These are phyloP conservation scores for Tolypocladium tundrense DNA, from an alignment of 2,329 filamentous ascomycete species.

Conservation along the genomic window DNA sequence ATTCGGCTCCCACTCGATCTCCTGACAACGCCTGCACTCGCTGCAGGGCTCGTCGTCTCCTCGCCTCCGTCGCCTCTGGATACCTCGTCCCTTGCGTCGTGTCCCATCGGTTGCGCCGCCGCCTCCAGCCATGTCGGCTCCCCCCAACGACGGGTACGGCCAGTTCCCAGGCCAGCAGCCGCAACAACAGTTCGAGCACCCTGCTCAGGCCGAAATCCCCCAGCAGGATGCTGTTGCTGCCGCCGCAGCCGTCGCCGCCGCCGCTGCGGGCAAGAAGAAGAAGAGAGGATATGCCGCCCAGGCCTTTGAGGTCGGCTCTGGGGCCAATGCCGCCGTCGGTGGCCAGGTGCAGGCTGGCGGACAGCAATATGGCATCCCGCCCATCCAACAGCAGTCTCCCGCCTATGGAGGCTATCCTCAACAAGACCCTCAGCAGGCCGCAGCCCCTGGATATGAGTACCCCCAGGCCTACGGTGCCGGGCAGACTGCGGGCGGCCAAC, in stretches of 20 bases:
- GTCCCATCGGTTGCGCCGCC: constrained; percentile 7
- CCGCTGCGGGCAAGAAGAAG: constrained; percentile 61
- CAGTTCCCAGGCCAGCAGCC: constrained; percentile 34
- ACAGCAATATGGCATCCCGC: constrained; percentile 36
- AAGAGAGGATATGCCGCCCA: constrained; percentile 91
- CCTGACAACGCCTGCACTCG: constrained; percentile 4
- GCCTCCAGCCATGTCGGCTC: constrained; percentile 42
- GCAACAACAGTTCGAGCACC: constrained; percentile 33
- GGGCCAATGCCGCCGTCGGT: constrained; percentile 62
- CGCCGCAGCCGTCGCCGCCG: constrained; percentile 21
- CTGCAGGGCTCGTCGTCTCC: constrained; percentile 4
- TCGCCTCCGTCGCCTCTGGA: not conserved
- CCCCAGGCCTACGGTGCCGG: constrained; percentile 33
- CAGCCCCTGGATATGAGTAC: constrained; percentile 29
- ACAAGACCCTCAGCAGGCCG: constrained; percentile 30
- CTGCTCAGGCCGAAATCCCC: constrained; percentile 20
- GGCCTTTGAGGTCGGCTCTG: constrained; percentile 84
- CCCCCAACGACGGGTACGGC: constrained; percentile 44
- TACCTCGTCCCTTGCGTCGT: not conserved
- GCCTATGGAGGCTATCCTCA: constrained; percentile 52
- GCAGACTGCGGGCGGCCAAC: constrained; percentile 19
- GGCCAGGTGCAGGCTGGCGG: constrained; percentile 30
- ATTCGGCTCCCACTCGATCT: constrained; percentile 1
- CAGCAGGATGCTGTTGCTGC: constrained; percentile 9
- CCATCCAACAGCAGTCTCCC: constrained; percentile 28